Evolutionary conservation across 345 rosid genomes (phyloP).

Genomic region (Populus simonii): DNA sequence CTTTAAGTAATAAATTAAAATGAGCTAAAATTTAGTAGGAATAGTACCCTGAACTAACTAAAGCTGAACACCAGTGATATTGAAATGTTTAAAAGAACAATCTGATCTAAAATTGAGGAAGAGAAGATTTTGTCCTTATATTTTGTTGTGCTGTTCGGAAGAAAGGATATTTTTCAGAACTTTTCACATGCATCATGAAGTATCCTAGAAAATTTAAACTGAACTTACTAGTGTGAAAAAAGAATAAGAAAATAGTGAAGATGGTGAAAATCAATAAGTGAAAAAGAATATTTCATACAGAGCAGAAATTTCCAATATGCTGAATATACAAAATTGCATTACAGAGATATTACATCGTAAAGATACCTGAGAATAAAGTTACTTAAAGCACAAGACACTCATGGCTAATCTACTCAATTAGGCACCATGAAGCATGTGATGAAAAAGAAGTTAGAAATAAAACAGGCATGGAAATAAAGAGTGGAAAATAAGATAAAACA

Average conservation of each 20-base stretch:
- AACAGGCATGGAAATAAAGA: not conserved
- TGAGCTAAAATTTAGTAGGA: not conserved
- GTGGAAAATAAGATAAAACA: not conserved
- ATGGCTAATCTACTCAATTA: not conserved
- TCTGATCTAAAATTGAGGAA: not conserved
- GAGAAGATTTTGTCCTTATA: not conserved
- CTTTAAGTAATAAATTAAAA: not conserved
- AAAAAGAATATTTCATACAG: not conserved
- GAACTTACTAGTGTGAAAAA: not conserved
- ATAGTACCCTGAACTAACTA: too few relatives aligned
- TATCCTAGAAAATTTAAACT: not conserved
- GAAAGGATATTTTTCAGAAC: not conserved
- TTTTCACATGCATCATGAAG: not conserved
- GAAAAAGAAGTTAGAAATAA: not conserved
- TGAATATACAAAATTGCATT: not conserved
- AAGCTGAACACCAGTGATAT: not conserved
- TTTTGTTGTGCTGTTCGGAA: too few relatives aligned
- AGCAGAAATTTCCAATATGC: not conserved
- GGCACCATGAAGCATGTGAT: not conserved
- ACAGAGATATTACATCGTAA: not conserved
- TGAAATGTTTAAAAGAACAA: not conserved
- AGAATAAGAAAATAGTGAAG: not conserved
- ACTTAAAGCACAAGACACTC: not conserved
- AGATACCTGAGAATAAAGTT: not conserved
- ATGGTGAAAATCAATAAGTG: not conserved